phyloP scores from a whole-genome alignment of 73 alveolate species.

The Loxodes magnus region DNA sequence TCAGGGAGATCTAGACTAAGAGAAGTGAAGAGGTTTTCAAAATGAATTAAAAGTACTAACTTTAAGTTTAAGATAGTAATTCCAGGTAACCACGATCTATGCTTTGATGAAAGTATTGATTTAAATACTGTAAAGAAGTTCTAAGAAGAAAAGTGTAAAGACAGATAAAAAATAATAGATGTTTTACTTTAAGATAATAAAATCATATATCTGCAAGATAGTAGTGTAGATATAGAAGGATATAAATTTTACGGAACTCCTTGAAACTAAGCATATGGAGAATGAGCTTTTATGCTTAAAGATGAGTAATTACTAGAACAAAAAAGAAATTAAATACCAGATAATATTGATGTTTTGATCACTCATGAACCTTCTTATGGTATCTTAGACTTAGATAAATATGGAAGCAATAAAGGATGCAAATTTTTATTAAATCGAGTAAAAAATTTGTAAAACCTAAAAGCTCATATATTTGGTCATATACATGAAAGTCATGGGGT shows the following conservation, averaged over 20 bases:
- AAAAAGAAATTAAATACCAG: slow-evolving; percentile 29
- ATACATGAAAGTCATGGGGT: slow-evolving; percentile 37
- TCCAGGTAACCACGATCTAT: slow-evolving; percentile 43
- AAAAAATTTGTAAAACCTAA: slow-evolving; percentile 9
- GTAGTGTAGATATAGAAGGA: slow-evolving; percentile 16
- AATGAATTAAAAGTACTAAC: not conserved
- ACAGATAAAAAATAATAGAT: too few species aligned
- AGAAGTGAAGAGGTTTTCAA: slow-evolving; percentile 6
- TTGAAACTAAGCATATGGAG: slow-evolving; percentile 9
- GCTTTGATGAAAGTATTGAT: slow-evolving; percentile 21
- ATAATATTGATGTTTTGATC: slow-evolving; percentile 20
- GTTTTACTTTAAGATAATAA: too few species aligned
- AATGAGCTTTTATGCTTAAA: slow-evolving; percentile 22
- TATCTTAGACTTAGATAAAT: slow-evolving; percentile 3
- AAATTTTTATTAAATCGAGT: slow-evolving; percentile 10
- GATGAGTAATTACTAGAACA: not conserved
- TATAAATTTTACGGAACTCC: slow-evolving; percentile 40
- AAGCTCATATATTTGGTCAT: slow-evolving; percentile 32
- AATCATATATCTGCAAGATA: too few species aligned
- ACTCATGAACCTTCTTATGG: slow-evolving; percentile 43
- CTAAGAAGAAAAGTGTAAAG: slow-evolving; percentile 11
- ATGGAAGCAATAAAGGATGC: slow-evolving; percentile 11
- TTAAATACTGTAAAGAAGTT: slow-evolving; percentile 15
- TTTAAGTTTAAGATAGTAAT: slow-evolving; percentile 26
- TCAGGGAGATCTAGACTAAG: slow-evolving; percentile 2